Conservation (phyloP, 2,329 filamentous ascomycete species). For the Neurospora crassa region DNA sequence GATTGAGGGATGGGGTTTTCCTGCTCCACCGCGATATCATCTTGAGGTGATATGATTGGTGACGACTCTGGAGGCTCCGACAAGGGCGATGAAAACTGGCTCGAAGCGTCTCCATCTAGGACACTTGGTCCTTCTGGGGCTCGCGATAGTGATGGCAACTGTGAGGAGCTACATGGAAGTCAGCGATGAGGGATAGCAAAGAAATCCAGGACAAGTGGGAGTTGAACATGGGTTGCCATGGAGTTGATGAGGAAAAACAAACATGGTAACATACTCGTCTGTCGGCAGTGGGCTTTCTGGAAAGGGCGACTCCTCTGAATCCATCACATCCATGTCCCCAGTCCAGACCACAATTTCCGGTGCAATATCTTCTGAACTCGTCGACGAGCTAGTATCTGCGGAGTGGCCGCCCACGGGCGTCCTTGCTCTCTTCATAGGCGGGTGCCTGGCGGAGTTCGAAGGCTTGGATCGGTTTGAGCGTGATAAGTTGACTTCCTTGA, state of each 20-base stretch:
- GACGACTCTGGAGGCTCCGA: slow-evolving; percentile 8
- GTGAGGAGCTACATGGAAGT: background rate
- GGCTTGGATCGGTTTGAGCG: slow-evolving; percentile 17
- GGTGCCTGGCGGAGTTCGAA: slow-evolving; percentile 10
- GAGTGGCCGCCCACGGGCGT: background rate
- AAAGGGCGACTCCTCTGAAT: background rate
- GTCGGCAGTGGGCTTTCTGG: background rate
- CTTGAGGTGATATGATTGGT: background rate
- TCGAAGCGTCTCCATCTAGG: background rate
- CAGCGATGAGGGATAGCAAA: background rate
- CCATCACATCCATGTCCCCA: slow-evolving; percentile 29
- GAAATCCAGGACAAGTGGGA: background rate
- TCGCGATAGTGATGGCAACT: background rate
- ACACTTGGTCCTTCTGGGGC: background rate
- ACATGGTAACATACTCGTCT: background rate
- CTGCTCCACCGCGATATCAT: background rate
- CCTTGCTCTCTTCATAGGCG: slow-evolving; percentile 9
- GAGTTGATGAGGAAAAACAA: background rate
- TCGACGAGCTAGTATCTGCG: slow-evolving; percentile 3
- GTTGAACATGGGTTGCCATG: background rate
- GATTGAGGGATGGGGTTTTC: background rate
- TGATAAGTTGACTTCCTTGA: slow-evolving; percentile 27
- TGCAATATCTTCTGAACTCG: slow-evolving; percentile 23
- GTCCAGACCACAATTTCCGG: slow-evolving; percentile 37
- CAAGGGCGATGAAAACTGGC: slow-evolving; percentile 38